phyloP scores from a whole-genome alignment of 2,329 filamentous ascomycete species.

The Daldinia sp. region DNA sequence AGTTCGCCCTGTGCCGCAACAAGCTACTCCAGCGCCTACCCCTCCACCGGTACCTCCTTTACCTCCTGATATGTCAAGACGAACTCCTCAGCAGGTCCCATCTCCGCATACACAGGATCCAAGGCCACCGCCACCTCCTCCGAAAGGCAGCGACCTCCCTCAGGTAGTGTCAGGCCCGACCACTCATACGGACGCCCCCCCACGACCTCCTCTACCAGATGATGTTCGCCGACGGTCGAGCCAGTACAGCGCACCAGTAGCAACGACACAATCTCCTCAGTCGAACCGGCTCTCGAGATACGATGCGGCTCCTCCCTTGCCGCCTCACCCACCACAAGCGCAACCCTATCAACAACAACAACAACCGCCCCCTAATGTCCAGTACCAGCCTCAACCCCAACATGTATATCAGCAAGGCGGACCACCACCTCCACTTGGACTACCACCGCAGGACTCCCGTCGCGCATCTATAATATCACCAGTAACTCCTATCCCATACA shows the following conservation, averaged over 20 bases:
- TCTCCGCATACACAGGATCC: constrained; percentile 51
- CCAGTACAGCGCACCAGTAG: constrained; percentile 42
- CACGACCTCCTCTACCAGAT: constrained; percentile 54
- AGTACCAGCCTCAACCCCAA: constrained; percentile 45
- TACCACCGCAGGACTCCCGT: constrained; percentile 15
- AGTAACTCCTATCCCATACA: constrained; percentile 37
- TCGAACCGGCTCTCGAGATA: constrained; percentile 52
- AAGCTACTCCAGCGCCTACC: constrained; percentile 56
- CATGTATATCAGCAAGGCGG: constrained; percentile 36
- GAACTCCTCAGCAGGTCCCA: constrained; percentile 53
- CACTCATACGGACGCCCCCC: constrained; percentile 49
- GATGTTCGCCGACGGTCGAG: constrained; percentile 46
- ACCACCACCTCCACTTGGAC: background rate
- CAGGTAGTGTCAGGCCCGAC: constrained; percentile 52
- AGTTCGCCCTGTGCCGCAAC: constrained; percentile 55
- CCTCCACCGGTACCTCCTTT: constrained; percentile 79
- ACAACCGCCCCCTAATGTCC: constrained; percentile 44
- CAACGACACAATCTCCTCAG: constrained; percentile 38
- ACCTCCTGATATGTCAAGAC: constrained; percentile 71
- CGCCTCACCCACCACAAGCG: constrained; percentile 45
- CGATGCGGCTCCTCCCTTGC: constrained; percentile 51
- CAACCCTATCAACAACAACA: constrained; percentile 47
- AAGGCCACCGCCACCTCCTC: constrained; percentile 65
- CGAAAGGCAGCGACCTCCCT: constrained; percentile 59
- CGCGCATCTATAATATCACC: constrained; percentile 40